Evolutionary conservation across 495 filamentous ascomycete genomes (phyloP).

Genomic region (Tuber calosporum): DNA sequence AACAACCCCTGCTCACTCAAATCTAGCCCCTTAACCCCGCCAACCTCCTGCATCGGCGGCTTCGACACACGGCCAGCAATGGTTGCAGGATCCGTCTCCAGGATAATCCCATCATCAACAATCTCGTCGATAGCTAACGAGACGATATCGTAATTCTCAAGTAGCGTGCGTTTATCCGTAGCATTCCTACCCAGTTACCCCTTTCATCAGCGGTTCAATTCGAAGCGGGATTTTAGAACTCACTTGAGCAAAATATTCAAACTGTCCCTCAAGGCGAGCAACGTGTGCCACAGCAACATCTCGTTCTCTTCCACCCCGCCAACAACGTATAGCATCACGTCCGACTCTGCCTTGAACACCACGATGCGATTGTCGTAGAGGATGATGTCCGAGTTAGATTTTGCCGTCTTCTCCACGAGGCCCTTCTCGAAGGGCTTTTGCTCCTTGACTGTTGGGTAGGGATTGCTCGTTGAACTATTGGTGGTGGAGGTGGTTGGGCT

Average conservation of each 20-base stretch:
- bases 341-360: slow-evolving; percentile 94
- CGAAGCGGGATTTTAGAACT: slow-evolving; percentile 32
- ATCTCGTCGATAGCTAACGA: slow-evolving; percentile 92
- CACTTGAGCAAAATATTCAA: slow-evolving; percentile 90
- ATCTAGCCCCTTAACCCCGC: slow-evolving; percentile 85
- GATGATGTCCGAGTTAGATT: slow-evolving; percentile 89
- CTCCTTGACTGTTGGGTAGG: slow-evolving; percentile 82
- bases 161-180: slow-evolving; percentile 91
- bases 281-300: slow-evolving; percentile 87
- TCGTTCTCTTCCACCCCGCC: slow-evolving; percentile 92
- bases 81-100: slow-evolving; percentile 91
- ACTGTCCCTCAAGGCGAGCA: slow-evolving; percentile 79
- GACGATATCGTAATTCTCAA: slow-evolving; percentile 95
- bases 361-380: slow-evolving; percentile 92
- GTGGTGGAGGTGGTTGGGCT: slow-evolving; percentile 45
- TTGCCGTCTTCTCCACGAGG: slow-evolving; percentile 89
- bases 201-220: neutral
- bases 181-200: slow-evolving; percentile 56
- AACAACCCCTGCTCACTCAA: slow-evolving; percentile 91
- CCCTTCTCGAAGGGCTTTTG: slow-evolving; percentile 96
- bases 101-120: slow-evolving; percentile 89
- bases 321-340: slow-evolving; percentile 95
- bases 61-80: slow-evolving; percentile 84
- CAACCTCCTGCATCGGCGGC: slow-evolving; percentile 81
- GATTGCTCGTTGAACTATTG: slow-evolving; percentile 48